Evolutionary conservation across 1,284 basidiomycete species (phyloP).

Genomic region (Cystobasidium slooffiae): DNA sequence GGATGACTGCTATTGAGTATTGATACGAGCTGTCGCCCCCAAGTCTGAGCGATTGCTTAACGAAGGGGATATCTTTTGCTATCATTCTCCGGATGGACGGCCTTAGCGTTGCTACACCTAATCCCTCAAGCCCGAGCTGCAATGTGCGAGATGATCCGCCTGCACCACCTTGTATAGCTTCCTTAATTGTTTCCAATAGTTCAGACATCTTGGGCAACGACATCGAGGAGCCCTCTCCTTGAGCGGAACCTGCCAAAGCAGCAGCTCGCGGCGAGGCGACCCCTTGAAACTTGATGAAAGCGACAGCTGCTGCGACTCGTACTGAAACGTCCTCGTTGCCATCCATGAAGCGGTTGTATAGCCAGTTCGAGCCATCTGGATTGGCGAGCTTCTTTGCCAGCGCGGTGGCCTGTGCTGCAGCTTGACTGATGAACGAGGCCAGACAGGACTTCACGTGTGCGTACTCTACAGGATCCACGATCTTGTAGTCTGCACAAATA

Average conservation of each 20-base stretch:
- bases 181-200: neutral
- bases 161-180: neutral
- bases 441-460: neutral
- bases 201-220: neutral
- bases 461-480: conserved; percentile 19
- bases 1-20: conserved; percentile 75
- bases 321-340: neutral
- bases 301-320: conserved; percentile 19
- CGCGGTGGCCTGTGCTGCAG: conserved; percentile 13
- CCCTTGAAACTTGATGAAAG: conserved; percentile 31
- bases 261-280: neutral
- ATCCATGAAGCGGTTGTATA: conserved; percentile 22
- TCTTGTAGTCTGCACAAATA: conserved; percentile 19
- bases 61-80: conserved; percentile 61
- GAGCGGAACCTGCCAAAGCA: neutral
- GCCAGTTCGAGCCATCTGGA: conserved; percentile 9
- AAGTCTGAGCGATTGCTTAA: conserved; percentile 55
- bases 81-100: conserved; percentile 66
- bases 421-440: conserved; percentile 29
- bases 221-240: neutral
- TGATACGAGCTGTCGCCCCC: conserved; percentile 57
- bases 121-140: conserved; percentile 66
- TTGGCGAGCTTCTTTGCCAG: conserved; percentile 24
- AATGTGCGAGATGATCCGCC: neutral
- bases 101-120: conserved; percentile 76